phyloP scores from a whole-genome alignment of 1,284 basidiomycete species.

The Phaffia rhodozyma region DNA sequence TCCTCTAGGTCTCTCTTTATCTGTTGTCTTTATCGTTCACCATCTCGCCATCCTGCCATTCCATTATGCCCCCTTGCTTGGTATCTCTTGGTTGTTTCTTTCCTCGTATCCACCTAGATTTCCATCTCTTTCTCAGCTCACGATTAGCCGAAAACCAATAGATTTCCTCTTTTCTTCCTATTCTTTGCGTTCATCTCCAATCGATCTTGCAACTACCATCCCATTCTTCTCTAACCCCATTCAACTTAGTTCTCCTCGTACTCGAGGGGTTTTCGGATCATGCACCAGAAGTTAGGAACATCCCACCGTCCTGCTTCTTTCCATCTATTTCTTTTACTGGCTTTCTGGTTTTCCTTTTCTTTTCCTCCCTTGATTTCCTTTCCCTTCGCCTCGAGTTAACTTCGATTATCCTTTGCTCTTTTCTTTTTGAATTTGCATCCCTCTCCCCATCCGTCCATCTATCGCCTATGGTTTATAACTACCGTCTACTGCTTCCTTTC shows the following conservation, averaged over 20 bases:
- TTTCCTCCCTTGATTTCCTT: background rate
- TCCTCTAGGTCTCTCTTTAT: background rate
- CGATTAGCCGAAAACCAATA: too few relatives aligned
- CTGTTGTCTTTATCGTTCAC: too few relatives aligned
- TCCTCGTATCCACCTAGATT: too few relatives aligned
- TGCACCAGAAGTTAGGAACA: too few relatives aligned
- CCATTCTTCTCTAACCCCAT: background rate
- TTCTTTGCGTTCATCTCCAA: background rate
- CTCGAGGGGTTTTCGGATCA: too few relatives aligned
- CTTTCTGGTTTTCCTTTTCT: background rate
- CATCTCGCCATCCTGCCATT: too few relatives aligned
- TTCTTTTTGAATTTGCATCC: background rate
- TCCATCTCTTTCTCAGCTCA: too few relatives aligned
- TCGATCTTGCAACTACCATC: background rate
- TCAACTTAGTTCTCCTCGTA: too few relatives aligned
- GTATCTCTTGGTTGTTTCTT: too few relatives aligned
- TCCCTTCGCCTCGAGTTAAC: background rate
- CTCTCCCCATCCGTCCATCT: background rate
- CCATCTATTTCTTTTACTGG: background rate
- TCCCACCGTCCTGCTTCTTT: background rate
- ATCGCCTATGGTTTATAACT: too few relatives aligned
- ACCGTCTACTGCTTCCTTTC: background rate
- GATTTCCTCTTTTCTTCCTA: too few relatives aligned
- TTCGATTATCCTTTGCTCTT: background rate
- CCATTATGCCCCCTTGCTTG: too few relatives aligned